Percentiles rank a stretch among this genome's conserved stretches.
These are phyloP conservation scores for Dysphania ambrosioides DNA, from an alignment of 148 eudicot genomes.

Conservation along the genomic window DNA sequence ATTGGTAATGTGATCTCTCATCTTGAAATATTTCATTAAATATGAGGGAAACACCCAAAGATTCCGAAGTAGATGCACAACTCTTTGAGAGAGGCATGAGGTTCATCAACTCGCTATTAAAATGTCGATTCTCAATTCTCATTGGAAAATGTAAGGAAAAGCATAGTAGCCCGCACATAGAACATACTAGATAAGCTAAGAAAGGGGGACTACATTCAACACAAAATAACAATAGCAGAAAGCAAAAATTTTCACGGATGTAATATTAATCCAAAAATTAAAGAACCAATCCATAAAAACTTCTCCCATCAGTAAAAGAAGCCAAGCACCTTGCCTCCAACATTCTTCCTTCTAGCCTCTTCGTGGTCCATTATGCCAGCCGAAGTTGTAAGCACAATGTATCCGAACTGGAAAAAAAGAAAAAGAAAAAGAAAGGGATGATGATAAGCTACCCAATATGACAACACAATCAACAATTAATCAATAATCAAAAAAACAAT, in stretches of 20 bases:
- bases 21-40: not conserved
- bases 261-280: constrained; percentile 2
- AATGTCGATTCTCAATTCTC: not conserved
- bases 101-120: constrained; percentile 2
- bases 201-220: not conserved
- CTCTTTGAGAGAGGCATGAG: not conserved
- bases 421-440: too few relatives aligned
- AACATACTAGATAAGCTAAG: not conserved
- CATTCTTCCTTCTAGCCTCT: constrained; percentile 75
- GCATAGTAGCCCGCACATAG: not conserved
- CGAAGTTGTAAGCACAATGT: constrained; percentile 66
- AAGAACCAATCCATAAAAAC: not conserved
- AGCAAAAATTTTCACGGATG: not conserved
- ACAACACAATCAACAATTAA: not conserved
- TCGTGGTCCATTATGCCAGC: constrained; percentile 83
- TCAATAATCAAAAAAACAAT: not conserved
- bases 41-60: not conserved
- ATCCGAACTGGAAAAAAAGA: constrained; percentile 54
- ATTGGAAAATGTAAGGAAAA: not conserved
- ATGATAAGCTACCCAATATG: not conserved
- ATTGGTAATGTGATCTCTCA: not conserved
- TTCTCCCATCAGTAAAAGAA: constrained; percentile 48
- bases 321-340: constrained; percentile 75
- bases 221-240: not conserved
- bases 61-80: not conserved